These are phyloP conservation scores for Candida germanica DNA, from an alignment of 805 yeast genomes.

Conservation along the genomic window DNA sequence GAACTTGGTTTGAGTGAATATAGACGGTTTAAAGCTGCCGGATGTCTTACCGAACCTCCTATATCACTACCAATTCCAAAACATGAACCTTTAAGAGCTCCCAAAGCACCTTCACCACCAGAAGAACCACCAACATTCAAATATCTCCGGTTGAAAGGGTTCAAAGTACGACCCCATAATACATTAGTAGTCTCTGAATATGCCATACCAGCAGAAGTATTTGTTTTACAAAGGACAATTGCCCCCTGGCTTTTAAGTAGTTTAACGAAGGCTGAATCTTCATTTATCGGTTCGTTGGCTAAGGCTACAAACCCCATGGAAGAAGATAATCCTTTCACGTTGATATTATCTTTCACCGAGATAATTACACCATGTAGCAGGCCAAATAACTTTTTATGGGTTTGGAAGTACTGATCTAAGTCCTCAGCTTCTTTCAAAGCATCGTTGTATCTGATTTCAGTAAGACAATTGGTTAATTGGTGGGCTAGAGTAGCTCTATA, in stretches of 20 bases:
- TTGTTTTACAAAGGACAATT: slow-evolving; percentile 53
- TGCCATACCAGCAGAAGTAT: slow-evolving; percentile 52
- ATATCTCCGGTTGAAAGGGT: slow-evolving; percentile 41
- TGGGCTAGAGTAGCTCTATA: slow-evolving; percentile 58
- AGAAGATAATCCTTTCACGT: slow-evolving; percentile 47
- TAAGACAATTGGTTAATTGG: slow-evolving; percentile 43
- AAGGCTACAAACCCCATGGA: slow-evolving; percentile 47
- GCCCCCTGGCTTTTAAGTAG: slow-evolving; percentile 47
- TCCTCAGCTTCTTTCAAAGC: slow-evolving; percentile 21
- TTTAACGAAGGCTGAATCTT: slow-evolving; percentile 38
- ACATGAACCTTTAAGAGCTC: slow-evolving; percentile 42
- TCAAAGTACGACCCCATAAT: slow-evolving; percentile 42
- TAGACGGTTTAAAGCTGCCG: slow-evolving; percentile 41
- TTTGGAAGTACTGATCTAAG: slow-evolving; percentile 21
- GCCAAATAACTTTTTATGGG: slow-evolving; percentile 19
- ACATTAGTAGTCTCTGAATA: slow-evolving; percentile 46
- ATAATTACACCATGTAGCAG: slow-evolving; percentile 31
- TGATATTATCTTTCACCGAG: slow-evolving; percentile 42
- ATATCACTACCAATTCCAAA: slow-evolving; percentile 57
- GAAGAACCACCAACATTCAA: slow-evolving; percentile 49
- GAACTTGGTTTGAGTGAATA: slow-evolving; percentile 32
- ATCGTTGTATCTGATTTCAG: slow-evolving; percentile 32
- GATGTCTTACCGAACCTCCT: slow-evolving; percentile 52
- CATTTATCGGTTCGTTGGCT: slow-evolving; percentile 31
- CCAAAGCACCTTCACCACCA: slow-evolving; percentile 53